Percentiles rank a stretch among this genome's conserved stretches.
These are phyloP conservation scores for Exserohilum turcica DNA, from an alignment of 2,329 filamentous ascomycete genomes.

Conservation along the genomic window DNA sequence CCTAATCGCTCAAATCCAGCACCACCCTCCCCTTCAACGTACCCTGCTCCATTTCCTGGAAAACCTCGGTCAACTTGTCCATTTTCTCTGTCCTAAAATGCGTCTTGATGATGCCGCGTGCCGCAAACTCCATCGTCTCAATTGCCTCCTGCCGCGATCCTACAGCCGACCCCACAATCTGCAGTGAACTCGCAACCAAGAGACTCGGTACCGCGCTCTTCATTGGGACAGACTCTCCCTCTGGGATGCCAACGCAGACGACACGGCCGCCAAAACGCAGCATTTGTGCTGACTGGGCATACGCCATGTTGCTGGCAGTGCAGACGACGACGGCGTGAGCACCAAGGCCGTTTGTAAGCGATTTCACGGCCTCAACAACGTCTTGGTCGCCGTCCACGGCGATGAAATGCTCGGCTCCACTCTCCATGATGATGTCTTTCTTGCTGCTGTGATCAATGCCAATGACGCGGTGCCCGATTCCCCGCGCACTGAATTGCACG, in stretches of 20 bases:
- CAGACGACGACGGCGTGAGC: slow-evolving; percentile 65
- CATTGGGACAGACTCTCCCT: slow-evolving; percentile 55
- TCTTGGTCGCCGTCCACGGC: slow-evolving; percentile 61
- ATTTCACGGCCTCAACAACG: slow-evolving; percentile 61
- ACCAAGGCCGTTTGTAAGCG: slow-evolving; percentile 62
- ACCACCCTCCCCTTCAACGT: slow-evolving; percentile 56
- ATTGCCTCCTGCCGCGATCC: slow-evolving; percentile 56
- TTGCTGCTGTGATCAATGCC: slow-evolving; percentile 69
- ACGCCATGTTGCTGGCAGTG: slow-evolving; percentile 55
- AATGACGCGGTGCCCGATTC: slow-evolving; percentile 67
- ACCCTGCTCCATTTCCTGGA: slow-evolving; percentile 54
- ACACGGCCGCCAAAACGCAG: slow-evolving; percentile 54
- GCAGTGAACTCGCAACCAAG: slow-evolving; percentile 51
- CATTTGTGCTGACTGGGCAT: slow-evolving; percentile 49
- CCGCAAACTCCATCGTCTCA: slow-evolving; percentile 55
- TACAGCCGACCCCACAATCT: slow-evolving; percentile 54
- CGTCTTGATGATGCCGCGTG: slow-evolving; percentile 52
- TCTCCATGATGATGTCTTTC: slow-evolving; percentile 63
- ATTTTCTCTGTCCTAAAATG: slow-evolving; percentile 54
- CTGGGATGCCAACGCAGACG: slow-evolving; percentile 55
- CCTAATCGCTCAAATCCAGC: slow-evolving; percentile 46
- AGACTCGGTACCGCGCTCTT: slow-evolving; percentile 48
- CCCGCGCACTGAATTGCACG: slow-evolving; percentile 63
- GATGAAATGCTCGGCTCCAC: slow-evolving; percentile 70
- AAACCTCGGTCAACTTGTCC: slow-evolving; percentile 54